A percentile compares a stretch with the other conserved stretches of the same genome.
These are phyloP conservation scores for Didymella pomorum DNA, from an alignment of 2,329 filamentous ascomycete species.

Conservation along the genomic window DNA sequence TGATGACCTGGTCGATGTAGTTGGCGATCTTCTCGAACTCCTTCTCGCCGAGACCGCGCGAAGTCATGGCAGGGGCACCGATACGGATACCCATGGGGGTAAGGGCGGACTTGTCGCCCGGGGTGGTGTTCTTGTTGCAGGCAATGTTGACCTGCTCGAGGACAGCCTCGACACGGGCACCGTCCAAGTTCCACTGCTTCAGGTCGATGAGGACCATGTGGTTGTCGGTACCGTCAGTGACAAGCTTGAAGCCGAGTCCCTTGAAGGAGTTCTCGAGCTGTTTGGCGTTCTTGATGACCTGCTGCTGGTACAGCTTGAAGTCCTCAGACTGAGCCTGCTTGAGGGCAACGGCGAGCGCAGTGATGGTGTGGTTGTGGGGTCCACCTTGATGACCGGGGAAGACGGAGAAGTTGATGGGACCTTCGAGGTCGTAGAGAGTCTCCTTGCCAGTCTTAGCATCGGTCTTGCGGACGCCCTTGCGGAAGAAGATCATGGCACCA, in stretches of 20 bases:
- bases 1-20: conserved; percentile 90
- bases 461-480: conserved; percentile 84
- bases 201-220: conserved; percentile 94
- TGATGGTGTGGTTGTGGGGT: conserved; percentile 99
- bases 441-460: conserved; percentile 88
- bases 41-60: conserved; percentile 84
- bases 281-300: conserved; percentile 90
- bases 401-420: conserved; percentile 92
- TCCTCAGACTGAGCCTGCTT: conserved; percentile 91
- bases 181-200: conserved; percentile 86
- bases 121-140: conserved; percentile 99
- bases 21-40: conserved; percentile 82
- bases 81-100: conserved; percentile 93
- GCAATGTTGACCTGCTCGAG: conserved; percentile 93
- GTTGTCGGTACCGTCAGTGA: conserved; percentile 95
- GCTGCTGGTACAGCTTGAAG: conserved; percentile 91
- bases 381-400: conserved; percentile 98
- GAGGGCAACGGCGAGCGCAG: conserved; percentile 89
- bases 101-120: conserved; percentile 91
- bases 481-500: conserved; percentile 98
- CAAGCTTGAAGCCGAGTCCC: conserved; percentile 80
- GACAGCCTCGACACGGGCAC: conserved; percentile 86
- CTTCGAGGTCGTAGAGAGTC: conserved; percentile 87
- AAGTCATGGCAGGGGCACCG: conserved; percentile 97
- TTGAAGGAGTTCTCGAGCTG: conserved; percentile 76